Evolutionary conservation across 2,329 filamentous ascomycete species (phyloP).

Genomic region (Stemphylium beticola): DNA sequence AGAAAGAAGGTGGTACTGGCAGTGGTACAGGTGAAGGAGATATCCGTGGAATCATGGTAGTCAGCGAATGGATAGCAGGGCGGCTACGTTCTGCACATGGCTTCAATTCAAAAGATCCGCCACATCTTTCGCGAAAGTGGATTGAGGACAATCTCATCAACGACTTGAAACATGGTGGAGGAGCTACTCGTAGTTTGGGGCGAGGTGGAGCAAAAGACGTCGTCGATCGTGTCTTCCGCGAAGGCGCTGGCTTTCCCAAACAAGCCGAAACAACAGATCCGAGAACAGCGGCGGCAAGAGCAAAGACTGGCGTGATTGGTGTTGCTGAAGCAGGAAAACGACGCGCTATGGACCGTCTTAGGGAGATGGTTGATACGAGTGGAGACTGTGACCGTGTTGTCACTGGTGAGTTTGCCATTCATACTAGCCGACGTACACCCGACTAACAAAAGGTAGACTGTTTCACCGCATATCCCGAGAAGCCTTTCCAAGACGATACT

Average conservation of each 20-base stretch:
- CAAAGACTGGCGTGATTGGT: conserved; percentile 58
- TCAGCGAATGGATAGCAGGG: conserved; percentile 83
- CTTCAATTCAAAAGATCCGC: conserved; percentile 45
- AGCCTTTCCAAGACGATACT: conserved; percentile 91
- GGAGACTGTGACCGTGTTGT: conserved; percentile 81
- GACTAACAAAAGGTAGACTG: conserved; percentile 61
- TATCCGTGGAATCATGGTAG: conserved; percentile 82
- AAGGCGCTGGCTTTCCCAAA: conserved; percentile 78
- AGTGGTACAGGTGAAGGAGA: conserved; percentile 73
- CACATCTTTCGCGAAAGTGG: conserved; percentile 74
- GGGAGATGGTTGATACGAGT: conserved; percentile 78
- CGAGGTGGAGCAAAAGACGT: conserved; percentile 76
- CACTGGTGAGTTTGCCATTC: conserved; percentile 52
- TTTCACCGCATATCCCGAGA: conserved; percentile 83
- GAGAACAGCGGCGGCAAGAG: conserved; percentile 60
- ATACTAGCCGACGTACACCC: too few relatives aligned
- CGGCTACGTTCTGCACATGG: conserved; percentile 62
- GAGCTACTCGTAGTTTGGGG: conserved; percentile 73
- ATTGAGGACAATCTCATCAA: conserved; percentile 73
- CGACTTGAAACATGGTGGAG: conserved; percentile 72
- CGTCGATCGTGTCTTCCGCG: conserved; percentile 77
- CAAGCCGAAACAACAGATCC: conserved; percentile 57
- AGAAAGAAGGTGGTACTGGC: conserved; percentile 67
- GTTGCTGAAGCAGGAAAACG: conserved; percentile 77
- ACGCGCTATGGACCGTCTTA: conserved; percentile 71